Percentiles rank a stretch among this genome's conserved stretches.
Evolutionary conservation across 2,329 filamentous ascomycete genomes (phyloP).

Genomic region (Fusarium napiforme): DNA sequence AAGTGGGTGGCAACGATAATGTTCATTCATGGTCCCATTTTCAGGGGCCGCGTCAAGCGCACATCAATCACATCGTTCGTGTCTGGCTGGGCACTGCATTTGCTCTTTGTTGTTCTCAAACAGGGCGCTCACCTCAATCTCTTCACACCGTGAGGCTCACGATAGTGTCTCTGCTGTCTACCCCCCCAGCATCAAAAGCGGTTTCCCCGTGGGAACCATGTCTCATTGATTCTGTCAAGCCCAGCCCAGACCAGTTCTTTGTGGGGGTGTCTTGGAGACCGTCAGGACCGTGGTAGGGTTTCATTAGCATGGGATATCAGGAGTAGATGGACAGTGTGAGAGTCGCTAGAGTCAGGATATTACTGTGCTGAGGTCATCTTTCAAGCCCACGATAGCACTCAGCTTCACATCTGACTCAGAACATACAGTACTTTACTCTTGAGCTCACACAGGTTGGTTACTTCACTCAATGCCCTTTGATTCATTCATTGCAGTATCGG

Average conservation of each 20-base stretch:
- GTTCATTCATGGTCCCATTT: conserved; percentile 24
- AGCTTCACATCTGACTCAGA: conserved; percentile 28
- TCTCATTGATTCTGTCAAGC: conserved; percentile 32
- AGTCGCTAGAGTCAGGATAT: background rate
- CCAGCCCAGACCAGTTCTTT: conserved; percentile 22
- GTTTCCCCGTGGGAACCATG: conserved; percentile 28
- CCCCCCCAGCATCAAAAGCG: conserved; percentile 21
- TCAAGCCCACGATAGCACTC: no score
- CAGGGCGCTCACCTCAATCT: background rate
- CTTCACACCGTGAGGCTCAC: conserved; percentile 6
- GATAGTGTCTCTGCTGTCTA: conserved; percentile 15
- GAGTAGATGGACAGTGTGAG: conserved; percentile 15
- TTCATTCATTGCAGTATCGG: conserved; percentile 25
- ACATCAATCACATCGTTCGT: background rate
- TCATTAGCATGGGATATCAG: conserved; percentile 21
- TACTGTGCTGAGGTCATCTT: conserved; percentile 15
- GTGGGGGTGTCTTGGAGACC: conserved; percentile 34
- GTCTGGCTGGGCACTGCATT: background rate
- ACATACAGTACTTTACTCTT: conserved; percentile 28
- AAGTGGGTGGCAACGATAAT: conserved; percentile 32
- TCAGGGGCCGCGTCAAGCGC: conserved; percentile 8
- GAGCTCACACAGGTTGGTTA: conserved; percentile 21
- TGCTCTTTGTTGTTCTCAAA: background rate
- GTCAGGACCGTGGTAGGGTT: conserved; percentile 29
- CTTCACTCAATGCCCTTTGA: conserved; percentile 16